These are phyloP conservation scores for Linaria vulgaris DNA, from an alignment of 257 asterid species.

Conservation along the genomic window DNA sequence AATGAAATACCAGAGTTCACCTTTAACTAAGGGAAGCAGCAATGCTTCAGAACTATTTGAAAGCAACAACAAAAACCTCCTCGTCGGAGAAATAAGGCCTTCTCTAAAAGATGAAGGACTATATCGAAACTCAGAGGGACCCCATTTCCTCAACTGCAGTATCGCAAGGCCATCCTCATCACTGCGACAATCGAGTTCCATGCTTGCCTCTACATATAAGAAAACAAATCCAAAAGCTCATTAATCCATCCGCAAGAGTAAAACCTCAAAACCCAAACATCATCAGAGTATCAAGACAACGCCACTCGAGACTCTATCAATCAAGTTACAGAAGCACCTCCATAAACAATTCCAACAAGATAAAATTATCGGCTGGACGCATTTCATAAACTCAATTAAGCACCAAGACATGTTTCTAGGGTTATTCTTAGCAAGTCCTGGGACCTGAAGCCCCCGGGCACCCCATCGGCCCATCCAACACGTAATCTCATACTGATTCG, in stretches of 20 bases:
- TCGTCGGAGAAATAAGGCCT: constrained; percentile 86
- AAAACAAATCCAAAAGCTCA: constrained; percentile 17
- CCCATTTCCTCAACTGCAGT: constrained; percentile 87
- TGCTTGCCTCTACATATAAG: constrained; percentile 34
- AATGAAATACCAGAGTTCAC: constrained; percentile 32
- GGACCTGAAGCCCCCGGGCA: too few relatives aligned
- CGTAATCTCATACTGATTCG: too few relatives aligned
- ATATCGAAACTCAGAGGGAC: constrained; percentile 58
- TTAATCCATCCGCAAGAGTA: not conserved
- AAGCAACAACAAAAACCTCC: constrained; percentile 63
- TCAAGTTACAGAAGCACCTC: too few relatives aligned
- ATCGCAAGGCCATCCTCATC: constrained; percentile 56
- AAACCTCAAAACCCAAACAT: not conserved
- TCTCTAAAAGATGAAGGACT: constrained; percentile 66
- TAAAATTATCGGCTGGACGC: too few relatives aligned
- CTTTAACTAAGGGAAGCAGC: constrained; percentile 71
- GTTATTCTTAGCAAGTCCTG: too few relatives aligned
- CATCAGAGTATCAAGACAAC: too few relatives aligned
- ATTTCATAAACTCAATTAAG: too few relatives aligned
- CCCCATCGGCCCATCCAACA: too few relatives aligned
- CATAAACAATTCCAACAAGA: too few relatives aligned
- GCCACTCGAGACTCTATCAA: too few relatives aligned
- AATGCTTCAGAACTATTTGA: constrained; percentile 67
- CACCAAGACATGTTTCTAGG: too few relatives aligned
- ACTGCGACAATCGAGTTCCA: constrained; percentile 38